A percentile compares a stretch with the other conserved stretches of the same genome.
phyloP scores from a whole-genome alignment of 2,329 filamentous ascomycete genomes.

The Ascochyta lentis region DNA sequence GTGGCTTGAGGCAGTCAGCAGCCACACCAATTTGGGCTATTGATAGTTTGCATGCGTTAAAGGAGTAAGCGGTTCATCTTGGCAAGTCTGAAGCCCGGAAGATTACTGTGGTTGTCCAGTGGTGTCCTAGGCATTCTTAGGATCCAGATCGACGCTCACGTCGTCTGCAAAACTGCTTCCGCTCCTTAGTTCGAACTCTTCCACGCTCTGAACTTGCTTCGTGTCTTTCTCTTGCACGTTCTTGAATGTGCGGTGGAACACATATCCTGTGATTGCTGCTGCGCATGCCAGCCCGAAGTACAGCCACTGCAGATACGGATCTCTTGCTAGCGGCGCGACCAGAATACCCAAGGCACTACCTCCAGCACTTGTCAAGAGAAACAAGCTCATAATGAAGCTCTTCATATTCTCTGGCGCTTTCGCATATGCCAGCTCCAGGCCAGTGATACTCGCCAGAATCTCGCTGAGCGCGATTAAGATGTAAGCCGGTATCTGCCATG shows the following conservation, averaged over 20 bases:
- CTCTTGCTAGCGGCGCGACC: slow-evolving; percentile 64
- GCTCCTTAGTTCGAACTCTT: slow-evolving; percentile 25
- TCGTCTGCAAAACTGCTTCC: neutral
- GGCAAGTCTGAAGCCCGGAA: too few relatives aligned
- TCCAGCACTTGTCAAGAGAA: slow-evolving; percentile 65
- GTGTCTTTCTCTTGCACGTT: slow-evolving; percentile 15
- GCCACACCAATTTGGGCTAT: neutral
- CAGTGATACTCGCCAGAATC: slow-evolving; percentile 57
- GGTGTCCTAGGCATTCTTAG: neutral
- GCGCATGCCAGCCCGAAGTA: slow-evolving; percentile 64
- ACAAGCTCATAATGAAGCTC: slow-evolving; percentile 61
- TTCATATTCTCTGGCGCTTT: slow-evolving; percentile 57
- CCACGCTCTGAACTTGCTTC: slow-evolving; percentile 10
- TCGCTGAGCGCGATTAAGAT: slow-evolving; percentile 54
- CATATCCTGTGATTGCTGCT: slow-evolving; percentile 56
- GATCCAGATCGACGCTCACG: neutral
- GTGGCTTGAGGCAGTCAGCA: neutral
- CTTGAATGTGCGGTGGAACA: slow-evolving; percentile 62
- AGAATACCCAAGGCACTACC: slow-evolving; percentile 67
- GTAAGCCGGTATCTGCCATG: slow-evolving; percentile 55
- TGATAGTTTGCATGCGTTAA: neutral
- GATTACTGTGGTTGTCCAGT: neutral
- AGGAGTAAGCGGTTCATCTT: neutral
- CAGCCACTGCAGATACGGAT: slow-evolving; percentile 72
- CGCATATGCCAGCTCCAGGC: slow-evolving; percentile 56